A percentile compares a stretch with the other conserved stretches of the same genome.
Conservation (phyloP, 2,329 filamentous ascomycete genomes). For the Exophiala bonariae region DNA sequence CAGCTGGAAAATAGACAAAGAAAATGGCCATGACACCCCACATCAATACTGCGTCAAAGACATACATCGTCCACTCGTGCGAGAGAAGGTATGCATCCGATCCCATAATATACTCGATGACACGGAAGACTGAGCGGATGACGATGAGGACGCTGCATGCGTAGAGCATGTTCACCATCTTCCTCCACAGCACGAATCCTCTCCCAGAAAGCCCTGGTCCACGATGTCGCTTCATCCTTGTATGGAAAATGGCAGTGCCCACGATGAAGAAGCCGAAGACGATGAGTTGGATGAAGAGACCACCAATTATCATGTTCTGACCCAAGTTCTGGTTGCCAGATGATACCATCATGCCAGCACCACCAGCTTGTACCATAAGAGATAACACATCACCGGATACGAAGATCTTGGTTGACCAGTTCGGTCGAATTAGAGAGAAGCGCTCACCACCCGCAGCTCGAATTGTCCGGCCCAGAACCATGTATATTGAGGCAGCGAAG, state of each 20-base stretch:
- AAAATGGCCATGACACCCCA: conserved; percentile 15
- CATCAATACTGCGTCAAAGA: conserved; percentile 48
- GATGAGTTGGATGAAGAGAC: conserved; percentile 31
- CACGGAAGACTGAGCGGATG: conserved; percentile 31
- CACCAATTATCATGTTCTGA: conserved; percentile 24
- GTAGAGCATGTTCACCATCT: conserved; percentile 35
- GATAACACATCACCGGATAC: conserved; percentile 43
- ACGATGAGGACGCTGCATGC: conserved; percentile 31
- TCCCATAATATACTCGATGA: conserved; percentile 50
- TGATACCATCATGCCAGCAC: conserved; percentile 36
- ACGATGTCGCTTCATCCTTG: conserved; percentile 28
- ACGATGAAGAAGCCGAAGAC: conserved; percentile 31
- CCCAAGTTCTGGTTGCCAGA: conserved; percentile 17
- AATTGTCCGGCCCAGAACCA: conserved; percentile 48
- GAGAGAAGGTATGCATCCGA: conserved; percentile 40
- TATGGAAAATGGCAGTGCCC: conserved; percentile 26
- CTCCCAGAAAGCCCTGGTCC: conserved; percentile 29
- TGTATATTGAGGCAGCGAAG: conserved; percentile 50
- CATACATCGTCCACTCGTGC: conserved; percentile 46
- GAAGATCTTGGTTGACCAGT: conserved; percentile 39
- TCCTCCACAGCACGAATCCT: conserved; percentile 33
- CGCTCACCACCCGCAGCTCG: conserved; percentile 31
- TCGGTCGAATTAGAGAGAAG: conserved; percentile 39
- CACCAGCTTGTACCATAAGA: conserved; percentile 46
- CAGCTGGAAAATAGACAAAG: conserved; percentile 9